phyloP scores from a whole-genome alignment of 306 rosid species.

The Castanea crenata region DNA sequence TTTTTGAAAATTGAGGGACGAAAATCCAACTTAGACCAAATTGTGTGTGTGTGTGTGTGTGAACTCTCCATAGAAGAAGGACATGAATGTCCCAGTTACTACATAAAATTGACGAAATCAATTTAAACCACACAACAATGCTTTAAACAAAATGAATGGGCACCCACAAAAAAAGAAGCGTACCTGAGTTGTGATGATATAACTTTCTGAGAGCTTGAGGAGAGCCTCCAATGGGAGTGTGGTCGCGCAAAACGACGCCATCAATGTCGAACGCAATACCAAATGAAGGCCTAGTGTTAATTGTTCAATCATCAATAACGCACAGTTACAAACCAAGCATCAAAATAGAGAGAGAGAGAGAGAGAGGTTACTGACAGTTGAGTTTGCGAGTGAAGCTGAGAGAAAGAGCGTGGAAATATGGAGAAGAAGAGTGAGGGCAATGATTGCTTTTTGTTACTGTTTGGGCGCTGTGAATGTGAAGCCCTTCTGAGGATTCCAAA shows the following conservation, averaged over 20 bases:
- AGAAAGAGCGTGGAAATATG: conserved; percentile 40
- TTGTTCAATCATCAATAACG: background rate
- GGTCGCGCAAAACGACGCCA: conserved; percentile 79
- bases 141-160: background rate
- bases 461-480: conserved; percentile 28
- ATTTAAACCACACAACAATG: background rate
- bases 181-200: conserved; percentile 51
- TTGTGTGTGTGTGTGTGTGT: background rate
- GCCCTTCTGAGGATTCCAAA: conserved; percentile 45
- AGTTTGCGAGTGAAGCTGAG: conserved; percentile 42
- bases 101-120: background rate
- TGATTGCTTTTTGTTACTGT: conserved; percentile 9
- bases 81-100: no score
- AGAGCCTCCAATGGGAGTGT: conserved; percentile 77
- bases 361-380: conserved; percentile 31
- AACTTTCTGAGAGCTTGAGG: conserved; percentile 58
- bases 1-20: no score
- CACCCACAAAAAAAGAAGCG: background rate
- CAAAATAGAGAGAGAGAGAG: background rate
- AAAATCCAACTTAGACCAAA: no score
- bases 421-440: conserved; percentile 14
- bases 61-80: background rate
- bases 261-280: conserved; percentile 96
- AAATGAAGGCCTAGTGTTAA: conserved; percentile 43
- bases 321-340: no score